Evolutionary conservation across 768 basidiomycete species (phyloP), one percentile per base, ranked within the genome.

Genomic region (Suillus tomentosus): DNA sequence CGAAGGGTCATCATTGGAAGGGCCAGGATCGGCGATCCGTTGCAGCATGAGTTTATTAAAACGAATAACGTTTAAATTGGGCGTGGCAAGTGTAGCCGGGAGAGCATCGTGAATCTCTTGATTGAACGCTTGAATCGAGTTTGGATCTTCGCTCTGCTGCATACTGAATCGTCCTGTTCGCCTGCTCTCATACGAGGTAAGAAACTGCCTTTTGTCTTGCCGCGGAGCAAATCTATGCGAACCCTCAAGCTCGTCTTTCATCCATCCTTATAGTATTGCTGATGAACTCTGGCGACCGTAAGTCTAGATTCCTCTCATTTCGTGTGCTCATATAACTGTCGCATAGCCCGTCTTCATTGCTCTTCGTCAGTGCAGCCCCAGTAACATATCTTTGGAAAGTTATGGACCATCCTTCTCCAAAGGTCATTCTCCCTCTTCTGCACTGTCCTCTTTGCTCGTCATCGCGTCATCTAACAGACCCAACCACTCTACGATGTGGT

Each of bases 401-500:
- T 22, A 58, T 58, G 57, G 17, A 42, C 27, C 11, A 19, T 58
- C 40, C 40, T 27, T 58, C 57, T 42, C 57, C 57, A 31, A 58
- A 11, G 27, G 3, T 31, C 19, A 71, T 82, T 66, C 67, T 76
- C 60, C 69, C 78, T 43, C 71, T 85, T 62, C 77, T 89, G 63
- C 62, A 64, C 61, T 92, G 91, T 70, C 82, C 85, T 3, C 70
- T 84, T 74, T 91, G 91, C 68, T 60, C 70, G 1, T 71, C 75
- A 8, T 65, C 73, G 1, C 47, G 73, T 27, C 62, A 76, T 61
- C 78, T 88, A 27, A 63, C 69, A 27, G 71, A 77, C 4, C 87
- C 88, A 3, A 77, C 84, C 42, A 84, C 80, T 10, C 87, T 96
- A 47, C 84, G 80, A 69, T 97, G 95, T 71, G 95, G 95, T 61